Conservation (phyloP, 148 eudicot genomes). For the Chenopodium formosanum region DNA sequence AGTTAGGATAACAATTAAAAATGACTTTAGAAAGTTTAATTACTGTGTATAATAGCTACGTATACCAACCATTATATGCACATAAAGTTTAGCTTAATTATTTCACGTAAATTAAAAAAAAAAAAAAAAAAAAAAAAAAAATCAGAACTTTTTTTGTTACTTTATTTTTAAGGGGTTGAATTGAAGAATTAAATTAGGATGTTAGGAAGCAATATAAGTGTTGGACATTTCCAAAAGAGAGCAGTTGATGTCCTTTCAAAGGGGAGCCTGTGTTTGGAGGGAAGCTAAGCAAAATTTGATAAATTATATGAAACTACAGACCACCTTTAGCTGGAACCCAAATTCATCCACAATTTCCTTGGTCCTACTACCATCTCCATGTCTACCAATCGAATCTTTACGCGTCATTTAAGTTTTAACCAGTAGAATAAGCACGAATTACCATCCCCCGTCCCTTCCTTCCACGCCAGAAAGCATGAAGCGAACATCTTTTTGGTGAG, state of each 20-base stretch:
- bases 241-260: constrained; percentile 31
- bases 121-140: too few relatives aligned
- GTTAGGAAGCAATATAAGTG: not conserved
- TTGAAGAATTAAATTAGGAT: not conserved
- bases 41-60: constrained; percentile 6
- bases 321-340: constrained; percentile 29
- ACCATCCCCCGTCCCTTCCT: not conserved
- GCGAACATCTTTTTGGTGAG: not conserved
- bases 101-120: not conserved
- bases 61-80: constrained; percentile 9
- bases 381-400: constrained; percentile 3
- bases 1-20: not conserved
- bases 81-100: not conserved
- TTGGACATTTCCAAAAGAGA: constrained; percentile 19
- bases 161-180: not conserved
- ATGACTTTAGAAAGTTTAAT: constrained; percentile 14
- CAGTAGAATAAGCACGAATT: not conserved
- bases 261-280: constrained; percentile 24
- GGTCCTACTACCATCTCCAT: constrained; percentile 10
- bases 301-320: constrained; percentile 16
- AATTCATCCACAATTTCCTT: constrained; percentile 10
- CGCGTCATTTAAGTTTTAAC: not conserved
- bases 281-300: constrained; percentile 26
- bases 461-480: not conserved
- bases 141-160: not conserved